Evolutionary conservation across 2,329 filamentous ascomycete genomes (phyloP).

Genomic region (Raffaelea albimanens): DNA sequence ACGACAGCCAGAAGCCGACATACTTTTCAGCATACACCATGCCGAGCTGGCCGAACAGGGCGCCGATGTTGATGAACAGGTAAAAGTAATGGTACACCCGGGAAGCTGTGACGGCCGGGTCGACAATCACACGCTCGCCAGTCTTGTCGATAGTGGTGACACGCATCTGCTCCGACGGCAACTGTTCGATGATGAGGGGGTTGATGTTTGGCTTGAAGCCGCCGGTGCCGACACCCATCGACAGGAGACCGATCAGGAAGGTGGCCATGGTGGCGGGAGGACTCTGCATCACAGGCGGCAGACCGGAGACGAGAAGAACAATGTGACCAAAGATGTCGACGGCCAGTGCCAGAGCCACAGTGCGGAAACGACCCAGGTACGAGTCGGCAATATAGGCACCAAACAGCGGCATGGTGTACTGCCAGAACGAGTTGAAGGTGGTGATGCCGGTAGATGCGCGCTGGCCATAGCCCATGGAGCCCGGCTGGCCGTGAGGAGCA

Average conservation of each 20-base stretch:
- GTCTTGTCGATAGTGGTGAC: slow-evolving; percentile 37
- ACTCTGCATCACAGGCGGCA: no score
- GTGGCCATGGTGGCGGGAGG: slow-evolving; percentile 36
- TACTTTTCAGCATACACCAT: slow-evolving; percentile 58
- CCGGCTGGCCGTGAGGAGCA: slow-evolving; percentile 27
- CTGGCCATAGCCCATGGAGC: slow-evolving; percentile 43
- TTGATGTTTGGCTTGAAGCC: slow-evolving; percentile 65
- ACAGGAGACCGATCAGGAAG: slow-evolving; percentile 50
- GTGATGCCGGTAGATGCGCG: slow-evolving; percentile 18
- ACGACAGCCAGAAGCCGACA: slow-evolving; percentile 55
- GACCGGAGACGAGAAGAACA: no score
- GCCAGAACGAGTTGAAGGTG: slow-evolving; percentile 44
- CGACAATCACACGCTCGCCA: slow-evolving; percentile 56
- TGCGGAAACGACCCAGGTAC: slow-evolving; percentile 57
- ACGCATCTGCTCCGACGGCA: slow-evolving; percentile 43
- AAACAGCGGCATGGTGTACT: slow-evolving; percentile 48
- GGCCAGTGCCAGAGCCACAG: slow-evolving; percentile 53
- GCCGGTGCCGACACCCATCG: slow-evolving; percentile 54
- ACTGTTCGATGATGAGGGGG: slow-evolving; percentile 58
- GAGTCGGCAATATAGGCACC: slow-evolving; percentile 37
- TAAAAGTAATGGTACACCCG: slow-evolving; percentile 64
- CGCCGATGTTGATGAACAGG: slow-evolving; percentile 49
- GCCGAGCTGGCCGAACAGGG: slow-evolving; percentile 40
- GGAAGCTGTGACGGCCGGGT: slow-evolving; percentile 51
- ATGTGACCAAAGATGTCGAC: slow-evolving; percentile 44